These are phyloP conservation scores for Xylaria sp. DNA, from an alignment of 2,329 filamentous ascomycete species.

Conservation along the genomic window DNA sequence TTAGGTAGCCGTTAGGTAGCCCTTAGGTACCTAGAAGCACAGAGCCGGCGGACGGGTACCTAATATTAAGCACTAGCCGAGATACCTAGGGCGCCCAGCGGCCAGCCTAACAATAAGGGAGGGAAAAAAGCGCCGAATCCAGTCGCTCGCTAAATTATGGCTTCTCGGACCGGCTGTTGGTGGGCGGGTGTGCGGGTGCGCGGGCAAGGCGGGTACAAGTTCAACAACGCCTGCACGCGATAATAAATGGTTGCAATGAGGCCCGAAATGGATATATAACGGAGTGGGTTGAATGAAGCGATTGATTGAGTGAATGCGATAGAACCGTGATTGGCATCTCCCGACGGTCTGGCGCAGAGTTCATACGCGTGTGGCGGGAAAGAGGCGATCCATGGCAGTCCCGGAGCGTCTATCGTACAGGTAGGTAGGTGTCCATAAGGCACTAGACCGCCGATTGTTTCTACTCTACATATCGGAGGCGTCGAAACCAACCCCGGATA, in stretches of 20 bases:
- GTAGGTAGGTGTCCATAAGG: background rate
- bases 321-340: background rate
- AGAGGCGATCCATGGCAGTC: background rate
- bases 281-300: background rate
- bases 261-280: background rate
- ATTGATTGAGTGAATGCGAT: background rate
- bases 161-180: slow-evolving; percentile 23
- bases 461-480: background rate
- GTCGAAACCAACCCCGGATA: background rate
- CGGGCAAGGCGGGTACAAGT: slow-evolving; percentile 21
- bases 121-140: slow-evolving; percentile 7
- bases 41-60: slow-evolving; percentile 12
- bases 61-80: background rate
- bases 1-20: background rate
- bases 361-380: background rate
- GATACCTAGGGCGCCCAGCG: background rate
- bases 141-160: slow-evolving; percentile 19
- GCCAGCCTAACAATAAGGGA: background rate
- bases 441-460: background rate
- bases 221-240: slow-evolving; percentile 5
- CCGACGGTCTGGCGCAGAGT: background rate
- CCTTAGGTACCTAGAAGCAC: background rate
- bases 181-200: slow-evolving; percentile 18
- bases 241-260: background rate
- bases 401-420: background rate